Evolutionary conservation across 73 alveolate species (phyloP).

Genomic region (Paramecium pentaurelia): DNA sequence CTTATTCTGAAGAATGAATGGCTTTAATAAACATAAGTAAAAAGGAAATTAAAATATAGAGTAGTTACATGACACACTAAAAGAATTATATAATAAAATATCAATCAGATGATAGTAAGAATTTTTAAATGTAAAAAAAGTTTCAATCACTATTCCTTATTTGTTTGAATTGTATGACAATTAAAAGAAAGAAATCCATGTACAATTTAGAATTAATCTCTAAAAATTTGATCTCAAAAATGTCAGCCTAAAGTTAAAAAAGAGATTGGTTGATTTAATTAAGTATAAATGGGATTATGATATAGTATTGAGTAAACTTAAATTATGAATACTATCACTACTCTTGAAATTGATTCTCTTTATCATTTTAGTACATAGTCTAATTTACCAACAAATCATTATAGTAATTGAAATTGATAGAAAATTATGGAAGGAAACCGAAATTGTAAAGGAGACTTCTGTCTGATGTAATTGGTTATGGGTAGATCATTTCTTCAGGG

Average conservation of each 20-base stretch:
- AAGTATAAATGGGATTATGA: not conserved
- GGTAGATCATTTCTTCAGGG: not conserved
- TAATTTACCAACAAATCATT: not conserved
- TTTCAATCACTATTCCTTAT: not conserved
- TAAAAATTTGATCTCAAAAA: not conserved
- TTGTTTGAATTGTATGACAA: not conserved
- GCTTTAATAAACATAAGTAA: conserved; percentile 10
- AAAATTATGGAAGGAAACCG: conserved; percentile 11
- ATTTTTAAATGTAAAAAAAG: not conserved
- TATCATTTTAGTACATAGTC: not conserved
- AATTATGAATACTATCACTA: not conserved
- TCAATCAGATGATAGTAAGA: not conserved
- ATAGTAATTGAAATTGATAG: not conserved
- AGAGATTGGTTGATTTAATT: not conserved
- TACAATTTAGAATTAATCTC: too few relatives aligned
- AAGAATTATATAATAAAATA: not conserved
- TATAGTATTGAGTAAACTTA: not conserved
- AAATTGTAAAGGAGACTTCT: not conserved
- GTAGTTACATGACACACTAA: not conserved
- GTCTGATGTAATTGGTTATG: not conserved
- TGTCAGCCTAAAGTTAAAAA: too few relatives aligned
- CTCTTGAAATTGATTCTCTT: conserved; percentile 9
- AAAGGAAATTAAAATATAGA: not conserved
- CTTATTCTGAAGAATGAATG: not conserved
- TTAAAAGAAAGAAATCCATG: not conserved